A percentile compares a stretch with the other conserved stretches of the same genome.
These are phyloP conservation scores for Nicotiana otophora DNA, from an alignment of 257 asterid genomes.

Conservation along the genomic window DNA sequence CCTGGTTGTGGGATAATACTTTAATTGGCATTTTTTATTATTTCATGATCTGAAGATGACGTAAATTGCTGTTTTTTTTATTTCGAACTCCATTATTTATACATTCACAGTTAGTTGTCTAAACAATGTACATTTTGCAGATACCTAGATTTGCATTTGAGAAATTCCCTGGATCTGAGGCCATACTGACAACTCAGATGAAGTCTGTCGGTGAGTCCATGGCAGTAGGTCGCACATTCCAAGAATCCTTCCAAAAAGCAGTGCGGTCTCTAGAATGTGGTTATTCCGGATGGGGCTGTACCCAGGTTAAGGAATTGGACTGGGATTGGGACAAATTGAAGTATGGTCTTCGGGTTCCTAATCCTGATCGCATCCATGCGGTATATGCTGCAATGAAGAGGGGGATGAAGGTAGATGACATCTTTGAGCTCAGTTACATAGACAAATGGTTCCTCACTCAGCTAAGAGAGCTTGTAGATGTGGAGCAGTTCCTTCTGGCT, in stretches of 20 bases:
- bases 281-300: constrained; percentile 91
- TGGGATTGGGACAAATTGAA: constrained; percentile 86
- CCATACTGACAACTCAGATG: constrained; percentile 93
- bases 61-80: background rate
- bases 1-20: background rate
- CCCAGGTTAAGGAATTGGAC: constrained; percentile 66
- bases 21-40: background rate
- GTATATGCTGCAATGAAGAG: constrained; percentile 93
- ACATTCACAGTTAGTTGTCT: background rate
- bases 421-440: constrained; percentile 67
- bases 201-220: constrained; percentile 97
- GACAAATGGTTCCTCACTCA: constrained; percentile 94
- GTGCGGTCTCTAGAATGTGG: constrained; percentile 86
- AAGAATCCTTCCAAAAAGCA: constrained; percentile 96
- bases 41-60: background rate
- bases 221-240: constrained; percentile 99
- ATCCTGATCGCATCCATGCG: constrained; percentile 84
- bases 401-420: constrained; percentile 87
- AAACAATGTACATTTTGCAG: constrained; percentile 34
- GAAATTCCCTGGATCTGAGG: constrained; percentile 98
- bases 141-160: constrained; percentile 94
- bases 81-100: background rate
- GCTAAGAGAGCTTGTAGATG: constrained; percentile 83
- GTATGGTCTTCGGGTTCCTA: constrained; percentile 82
- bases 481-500: constrained; percentile 67